These are phyloP conservation scores for Macrolepiota dolichaula DNA, from an alignment of 768 basidiomycete species.

Conservation along the genomic window DNA sequence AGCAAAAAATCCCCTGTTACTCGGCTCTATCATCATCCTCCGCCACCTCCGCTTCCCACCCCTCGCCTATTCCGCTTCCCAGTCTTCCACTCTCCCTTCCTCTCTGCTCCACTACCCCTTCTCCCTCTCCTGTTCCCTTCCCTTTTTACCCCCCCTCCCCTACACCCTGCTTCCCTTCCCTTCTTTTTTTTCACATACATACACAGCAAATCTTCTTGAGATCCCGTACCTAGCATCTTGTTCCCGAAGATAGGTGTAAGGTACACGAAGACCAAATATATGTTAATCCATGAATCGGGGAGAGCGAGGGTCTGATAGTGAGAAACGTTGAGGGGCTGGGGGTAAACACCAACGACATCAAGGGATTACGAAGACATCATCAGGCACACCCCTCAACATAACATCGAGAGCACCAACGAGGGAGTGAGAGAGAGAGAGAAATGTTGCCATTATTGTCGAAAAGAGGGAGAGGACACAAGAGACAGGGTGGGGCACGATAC, in stretches of 20 bases:
- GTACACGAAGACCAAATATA: neutral
- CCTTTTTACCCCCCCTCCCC: neutral
- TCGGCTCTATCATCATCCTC: neutral
- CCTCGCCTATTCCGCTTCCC: neutral
- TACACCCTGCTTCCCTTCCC: neutral
- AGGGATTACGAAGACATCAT: too few species aligned
- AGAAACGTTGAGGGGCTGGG: too few species aligned
- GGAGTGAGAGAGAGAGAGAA: too few species aligned
- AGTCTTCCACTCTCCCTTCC: neutral
- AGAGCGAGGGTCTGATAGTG: neutral
- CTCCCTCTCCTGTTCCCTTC: neutral
- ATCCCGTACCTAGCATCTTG: neutral
- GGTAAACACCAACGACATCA: too few species aligned
- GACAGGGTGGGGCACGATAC: neutral
- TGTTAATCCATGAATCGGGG: neutral
- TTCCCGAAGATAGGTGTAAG: neutral
- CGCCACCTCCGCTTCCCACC: neutral
- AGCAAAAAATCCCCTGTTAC: neutral
- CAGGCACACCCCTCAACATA: too few species aligned
- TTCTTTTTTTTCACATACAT: neutral
- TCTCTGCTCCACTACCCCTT: neutral
- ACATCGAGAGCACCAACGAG: too few species aligned
- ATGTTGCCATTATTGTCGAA: too few species aligned
- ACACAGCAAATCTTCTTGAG: neutral
- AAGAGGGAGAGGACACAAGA: neutral